phyloP scores from a whole-genome alignment of 1,139 yeast genomes.

The Zygosaccharomyces pseudobailii region DNA sequence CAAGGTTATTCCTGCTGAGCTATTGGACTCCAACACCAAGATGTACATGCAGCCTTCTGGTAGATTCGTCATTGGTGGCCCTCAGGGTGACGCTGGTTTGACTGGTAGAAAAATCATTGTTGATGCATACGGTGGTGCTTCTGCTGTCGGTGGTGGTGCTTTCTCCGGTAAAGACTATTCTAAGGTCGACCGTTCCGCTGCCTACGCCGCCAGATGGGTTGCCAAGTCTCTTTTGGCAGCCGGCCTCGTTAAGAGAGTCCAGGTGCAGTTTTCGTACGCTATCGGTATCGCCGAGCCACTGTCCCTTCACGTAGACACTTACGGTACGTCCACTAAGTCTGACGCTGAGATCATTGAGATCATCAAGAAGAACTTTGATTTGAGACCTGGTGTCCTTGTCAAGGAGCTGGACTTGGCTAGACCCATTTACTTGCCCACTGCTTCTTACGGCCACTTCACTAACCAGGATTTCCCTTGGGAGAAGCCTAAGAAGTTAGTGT shows the following conservation, averaged over 20 bases:
- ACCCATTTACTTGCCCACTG: conserved; percentile 98
- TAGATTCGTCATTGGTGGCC: conserved; percentile 99
- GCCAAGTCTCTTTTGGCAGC: conserved; percentile 96
- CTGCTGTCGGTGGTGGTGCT: conserved; percentile 99
- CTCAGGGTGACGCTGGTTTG: conserved; percentile 99
- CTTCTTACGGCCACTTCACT: conserved; percentile 99
- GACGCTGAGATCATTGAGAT: conserved; percentile 87
- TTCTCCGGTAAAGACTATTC: conserved; percentile 99
- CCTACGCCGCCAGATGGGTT: conserved; percentile 99
- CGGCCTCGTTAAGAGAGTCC: conserved; percentile 93
- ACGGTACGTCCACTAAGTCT: conserved; percentile 90
- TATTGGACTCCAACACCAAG: conserved; percentile 89
- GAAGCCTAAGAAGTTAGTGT: conserved; percentile 84
- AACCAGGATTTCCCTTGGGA: conserved; percentile 99
- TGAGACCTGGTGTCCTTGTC: conserved; percentile 99
- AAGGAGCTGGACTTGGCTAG: conserved; percentile 94
- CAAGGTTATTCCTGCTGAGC: conserved; percentile 86
- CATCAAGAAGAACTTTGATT: conserved; percentile 90
- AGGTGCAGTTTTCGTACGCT: conserved; percentile 98
- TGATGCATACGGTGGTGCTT: conserved; percentile 99
- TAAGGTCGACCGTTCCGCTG: conserved; percentile 99
- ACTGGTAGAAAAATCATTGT: conserved; percentile 99
- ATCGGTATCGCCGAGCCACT: conserved; percentile 99
- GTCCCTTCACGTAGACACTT: conserved; percentile 93
- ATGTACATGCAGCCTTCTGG: conserved; percentile 99